Base-by-base conservation (phyloP, 331 rosid species). In the Pyrus hybrid region DNA sequence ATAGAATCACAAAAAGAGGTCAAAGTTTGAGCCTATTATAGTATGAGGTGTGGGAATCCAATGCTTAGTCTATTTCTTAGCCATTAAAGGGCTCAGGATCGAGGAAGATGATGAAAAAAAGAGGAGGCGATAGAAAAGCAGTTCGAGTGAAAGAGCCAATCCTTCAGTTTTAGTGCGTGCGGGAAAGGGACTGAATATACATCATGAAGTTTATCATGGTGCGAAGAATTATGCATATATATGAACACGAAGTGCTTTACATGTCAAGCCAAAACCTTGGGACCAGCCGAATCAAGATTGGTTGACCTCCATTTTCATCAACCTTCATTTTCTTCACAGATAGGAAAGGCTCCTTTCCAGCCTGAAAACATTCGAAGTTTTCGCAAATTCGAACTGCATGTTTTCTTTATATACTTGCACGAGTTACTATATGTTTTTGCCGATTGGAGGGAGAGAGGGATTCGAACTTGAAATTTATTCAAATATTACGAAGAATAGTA, bases 51-150 rank as follows among this genome's bases (percentile, higher is more conserved):
- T 60, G 76, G 79, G 81, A 60, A 82, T 77, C 85, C 18, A 64
- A 82, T 77, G 17, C 85, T 16, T 18, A 32, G 76, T 77, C 82
- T 68, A 82, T 74, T 62, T 73, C 70, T 81, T 62, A 22, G 43
- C 67, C 75, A 60, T 72, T 67, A 8, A 57, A 26, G 45, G 67
- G 21, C 17, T 32, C 35, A 13, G 16, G 76, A 66, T 17, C 33
- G 16, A 35, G 64, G 65, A 28, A 73, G 68, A 63, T 6, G 73
- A 65, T 41, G 16, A 53, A 65, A 71, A 71, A 41, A 41, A 37
- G 13, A 37, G 45, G 63, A 80, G 65, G 33, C 23, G 69, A 81
- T 81, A 75, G 43, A 72, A 81, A 77, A 62, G 79, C 61, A 77
- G 12, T 57, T 35, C 10, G 25, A 13, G 63, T 13, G 20, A 16